phyloP scores from a whole-genome alignment of 257 asterid species.

The Solanum medicagineum region DNA sequence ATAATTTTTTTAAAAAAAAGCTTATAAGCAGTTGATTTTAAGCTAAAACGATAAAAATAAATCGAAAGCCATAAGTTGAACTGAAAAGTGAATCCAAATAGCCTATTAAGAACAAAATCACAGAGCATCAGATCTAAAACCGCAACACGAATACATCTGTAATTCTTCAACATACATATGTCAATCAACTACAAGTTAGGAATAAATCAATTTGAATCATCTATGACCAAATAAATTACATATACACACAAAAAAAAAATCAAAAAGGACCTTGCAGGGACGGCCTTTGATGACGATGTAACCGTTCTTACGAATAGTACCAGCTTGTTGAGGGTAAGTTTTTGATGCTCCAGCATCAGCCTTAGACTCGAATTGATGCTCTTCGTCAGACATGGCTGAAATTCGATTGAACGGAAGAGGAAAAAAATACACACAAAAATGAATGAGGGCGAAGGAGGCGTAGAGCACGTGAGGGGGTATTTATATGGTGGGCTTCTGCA shows the following conservation, averaged over 20 bases:
- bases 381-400: conserved; percentile 30
- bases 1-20: too few relatives aligned
- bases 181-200: background rate
- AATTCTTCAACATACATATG: background rate
- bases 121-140: background rate
- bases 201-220: background rate
- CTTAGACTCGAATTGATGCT: conserved; percentile 31
- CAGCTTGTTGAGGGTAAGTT: conserved; percentile 36
- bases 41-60: too few relatives aligned
- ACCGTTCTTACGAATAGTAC: conserved; percentile 30
- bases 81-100: too few relatives aligned
- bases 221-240: background rate
- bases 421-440: background rate
- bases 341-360: conserved; percentile 40
- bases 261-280: conserved; percentile 20
- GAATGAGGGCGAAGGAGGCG: background rate
- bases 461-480: background rate
- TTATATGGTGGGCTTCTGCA: background rate
- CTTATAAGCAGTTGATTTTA: too few relatives aligned
- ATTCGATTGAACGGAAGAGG: background rate
- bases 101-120: background rate
- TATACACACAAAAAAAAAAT: background rate
- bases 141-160: background rate
- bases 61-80: too few relatives aligned
- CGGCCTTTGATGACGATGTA: conserved; percentile 24